Evolutionary conservation across 495 filamentous ascomycete species (phyloP).

Genomic region (Cryomyces antarcticus): DNA sequence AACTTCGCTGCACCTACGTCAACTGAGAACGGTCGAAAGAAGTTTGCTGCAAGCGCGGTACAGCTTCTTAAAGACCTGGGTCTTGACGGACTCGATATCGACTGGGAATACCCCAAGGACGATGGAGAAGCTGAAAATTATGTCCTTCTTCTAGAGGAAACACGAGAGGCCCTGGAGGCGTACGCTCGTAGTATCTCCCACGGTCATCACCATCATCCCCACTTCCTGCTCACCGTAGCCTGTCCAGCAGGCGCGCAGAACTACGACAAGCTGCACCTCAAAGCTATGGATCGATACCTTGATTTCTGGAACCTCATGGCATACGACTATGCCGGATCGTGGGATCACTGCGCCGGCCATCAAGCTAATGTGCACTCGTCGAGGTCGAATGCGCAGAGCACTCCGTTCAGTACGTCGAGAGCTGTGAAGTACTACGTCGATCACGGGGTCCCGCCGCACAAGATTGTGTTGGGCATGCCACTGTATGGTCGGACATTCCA

Average conservation of each 20-base stretch:
- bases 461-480: conserved; percentile 64
- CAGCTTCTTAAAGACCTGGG: conserved; percentile 45
- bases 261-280: conserved; percentile 45
- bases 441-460: conserved; percentile 37
- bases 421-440: conserved; percentile 47
- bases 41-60: conserved; percentile 48
- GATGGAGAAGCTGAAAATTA: conserved; percentile 42
- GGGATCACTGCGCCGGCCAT: conserved; percentile 48
- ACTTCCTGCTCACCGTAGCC: conserved; percentile 62
- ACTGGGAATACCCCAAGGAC: conserved; percentile 47
- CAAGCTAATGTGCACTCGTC: conserved; percentile 52
- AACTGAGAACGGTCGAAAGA: conserved; percentile 35
- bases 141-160: conserved; percentile 46
- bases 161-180: conserved; percentile 40
- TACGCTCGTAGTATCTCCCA: conserved; percentile 30
- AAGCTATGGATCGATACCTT: conserved; percentile 49
- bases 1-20: conserved; percentile 65
- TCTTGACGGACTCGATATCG: conserved; percentile 42
- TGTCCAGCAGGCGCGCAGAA: conserved; percentile 41
- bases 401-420: conserved; percentile 47
- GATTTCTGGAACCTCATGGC: conserved; percentile 64
- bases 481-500: conserved; percentile 70
- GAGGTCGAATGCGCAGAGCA: conserved; percentile 29
- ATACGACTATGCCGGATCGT: conserved; percentile 30
- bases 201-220: conserved; percentile 9